Conservation (phyloP, 163 green algal species). For the Prototheca wickerhamii region DNA sequence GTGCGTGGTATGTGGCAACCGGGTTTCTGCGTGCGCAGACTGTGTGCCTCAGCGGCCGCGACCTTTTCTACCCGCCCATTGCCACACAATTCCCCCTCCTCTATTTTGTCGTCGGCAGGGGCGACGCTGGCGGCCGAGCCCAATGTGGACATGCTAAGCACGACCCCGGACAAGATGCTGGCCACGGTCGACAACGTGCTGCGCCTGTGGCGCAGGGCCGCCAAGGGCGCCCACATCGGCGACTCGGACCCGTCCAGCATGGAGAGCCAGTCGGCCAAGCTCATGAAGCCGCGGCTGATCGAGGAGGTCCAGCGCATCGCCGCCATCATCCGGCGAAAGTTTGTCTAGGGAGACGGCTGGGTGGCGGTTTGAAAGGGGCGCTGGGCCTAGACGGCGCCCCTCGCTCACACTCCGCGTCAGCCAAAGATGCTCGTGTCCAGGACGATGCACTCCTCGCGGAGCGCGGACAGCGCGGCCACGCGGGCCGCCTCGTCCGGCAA, state of each 20-base stretch:
- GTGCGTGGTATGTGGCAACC: no score
- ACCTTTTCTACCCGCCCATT: background rate
- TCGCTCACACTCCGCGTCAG: no score
- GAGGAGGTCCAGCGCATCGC: constrained; percentile 42
- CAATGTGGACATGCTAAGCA: constrained; percentile 11
- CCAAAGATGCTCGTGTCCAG: background rate
- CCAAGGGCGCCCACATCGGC: constrained; percentile 19
- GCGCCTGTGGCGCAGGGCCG: constrained; percentile 40
- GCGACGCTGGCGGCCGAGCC: background rate
- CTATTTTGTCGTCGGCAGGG: background rate
- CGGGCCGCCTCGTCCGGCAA: background rate
- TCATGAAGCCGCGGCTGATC: constrained; percentile 71
- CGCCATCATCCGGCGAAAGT: constrained; percentile 36
- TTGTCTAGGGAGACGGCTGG: no score
- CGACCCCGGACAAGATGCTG: constrained; percentile 49
- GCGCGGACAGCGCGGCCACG: background rate
- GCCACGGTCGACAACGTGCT: constrained; percentile 57
- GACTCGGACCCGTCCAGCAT: constrained; percentile 28
- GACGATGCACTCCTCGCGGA: constrained; percentile 8
- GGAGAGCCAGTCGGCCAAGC: constrained; percentile 31
- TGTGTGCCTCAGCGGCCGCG: no score
- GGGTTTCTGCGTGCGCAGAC: no score
- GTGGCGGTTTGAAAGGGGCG: no score
- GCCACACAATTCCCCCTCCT: background rate
- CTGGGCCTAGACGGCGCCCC: no score